Base-by-base conservation (phyloP, 257 asterid genomes). In the Ajuga chamaepitys region DNA sequence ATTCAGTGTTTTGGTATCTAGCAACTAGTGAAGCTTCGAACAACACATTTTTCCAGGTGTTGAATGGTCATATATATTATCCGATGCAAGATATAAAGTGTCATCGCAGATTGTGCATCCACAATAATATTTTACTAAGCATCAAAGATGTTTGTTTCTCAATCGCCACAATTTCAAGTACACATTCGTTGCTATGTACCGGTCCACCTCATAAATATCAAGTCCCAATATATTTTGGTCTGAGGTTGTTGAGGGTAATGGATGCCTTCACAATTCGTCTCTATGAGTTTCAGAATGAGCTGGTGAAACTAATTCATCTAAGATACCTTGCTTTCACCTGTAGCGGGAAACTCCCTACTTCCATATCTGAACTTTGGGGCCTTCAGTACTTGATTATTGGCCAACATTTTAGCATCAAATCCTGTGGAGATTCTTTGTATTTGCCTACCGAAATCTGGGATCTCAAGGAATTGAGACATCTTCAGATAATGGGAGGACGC, bases 391-490 rank as follows among this genome's bases (percentile, higher is more conserved):
- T 71, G 12, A 64, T 63, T 21, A 28, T 63, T 5, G 40, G 9
- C 0, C 42, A 4, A 14, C 48, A 18, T 25, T 0, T n/a, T 3
- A 13, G 17, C 8, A 50, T 34, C 45, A 40, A 12, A 4, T 55
- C 21, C 13, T 10, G 13, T 3, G 17, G 14, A 26, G 13, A 5
- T 16, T 7, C 14, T 2, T 54, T 22, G 17, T 24, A n/a, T 62
- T 47, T 62, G 8, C 64, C 64, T 12, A 0, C 4, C 40, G 70
- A 55, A 22, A 37, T 64, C 3, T 64, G 67, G 66, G 26, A 55
- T 9, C 12, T 71, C 61, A 3, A 46, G 32, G 13, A 62, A 56
- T n/a, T 70, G 10, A 52, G 26, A 40, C 64, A 70, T 62, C 65
- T 62, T n/a, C 9, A 53, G 3, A 9, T 70, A 12, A 12, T 2